Base-by-base conservation (phyloP, 2,329 filamentous ascomycete genomes). In the Paracoccidioides brasiliensis region DNA sequence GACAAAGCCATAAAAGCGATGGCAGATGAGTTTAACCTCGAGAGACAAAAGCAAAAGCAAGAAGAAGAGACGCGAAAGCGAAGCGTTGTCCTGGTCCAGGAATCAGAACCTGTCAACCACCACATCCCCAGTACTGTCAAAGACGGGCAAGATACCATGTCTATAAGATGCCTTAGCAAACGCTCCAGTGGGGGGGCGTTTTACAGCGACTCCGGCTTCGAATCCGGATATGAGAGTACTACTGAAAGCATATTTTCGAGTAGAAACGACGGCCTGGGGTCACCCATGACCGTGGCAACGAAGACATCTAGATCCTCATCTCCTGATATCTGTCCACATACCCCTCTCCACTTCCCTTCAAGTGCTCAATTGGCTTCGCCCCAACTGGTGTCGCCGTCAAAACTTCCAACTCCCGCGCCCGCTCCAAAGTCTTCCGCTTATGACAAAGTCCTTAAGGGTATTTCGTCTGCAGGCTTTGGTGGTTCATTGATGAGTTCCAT, bases 191-290 rank as follows among this genome's bases (percentile, higher is more conserved):
- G 70, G 50, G 66, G 66, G 5, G 74, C 72, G 3, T 66, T 70
- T 28, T 73, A 71, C 10, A 75, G 76, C 53, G 80, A 82, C 62
- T 81, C 79, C 5, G 80, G 80, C 49, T 81, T 81, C 58, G 80
- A 82, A 59, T 80, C 77, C 3, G 80, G 80, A 30, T 72, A 76
- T 32, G 79, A 81, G 56, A 77, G 75, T 42, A 71, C 77, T 30
- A 67, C 71, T 28, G 73, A 75, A 33, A 74, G 76, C 54, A 65
- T 78, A 22, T 77, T 76, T 60, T 76, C 72, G 0, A 67, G 70
- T 15, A 65, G 67, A n/a, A 56, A 58, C 55, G 69, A 71, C 38
- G 60, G 62, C 14, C 59, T 68, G 30, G 66, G 64, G 42, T 68
- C 66, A 33, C 68, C 70, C 8, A 59, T 64, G 8, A 70, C 68